phyloP scores from a whole-genome alignment of 306 rosid genomes.

The Spatholobus suberectus region DNA sequence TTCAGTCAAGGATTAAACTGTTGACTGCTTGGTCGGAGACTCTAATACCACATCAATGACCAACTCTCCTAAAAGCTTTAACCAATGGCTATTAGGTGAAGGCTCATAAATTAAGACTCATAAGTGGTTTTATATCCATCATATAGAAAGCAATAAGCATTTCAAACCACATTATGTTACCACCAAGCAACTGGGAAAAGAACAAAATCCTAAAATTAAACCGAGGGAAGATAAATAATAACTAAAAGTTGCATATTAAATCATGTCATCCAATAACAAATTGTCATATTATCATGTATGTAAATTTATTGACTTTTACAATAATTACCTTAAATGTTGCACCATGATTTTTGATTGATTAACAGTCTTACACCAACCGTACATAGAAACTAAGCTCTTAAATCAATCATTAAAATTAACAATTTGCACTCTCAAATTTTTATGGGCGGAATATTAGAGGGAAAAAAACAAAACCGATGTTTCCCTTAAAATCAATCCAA shows the following conservation, averaged over 20 bases:
- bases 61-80: not conserved
- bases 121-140: not conserved
- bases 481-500: too few relatives aligned
- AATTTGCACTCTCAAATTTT: not conserved
- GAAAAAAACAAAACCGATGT: not conserved
- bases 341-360: too few relatives aligned
- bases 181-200: not conserved
- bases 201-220: not conserved
- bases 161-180: not conserved
- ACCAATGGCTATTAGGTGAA: not conserved
- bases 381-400: too few relatives aligned
- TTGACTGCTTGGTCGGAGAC: not conserved
- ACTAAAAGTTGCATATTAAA: slow-evolving; percentile 2
- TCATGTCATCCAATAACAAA: too few relatives aligned
- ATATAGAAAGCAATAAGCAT: slow-evolving; percentile 13
- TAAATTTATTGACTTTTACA: too few relatives aligned
- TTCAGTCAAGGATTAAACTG: not conserved
- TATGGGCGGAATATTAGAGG: not conserved
- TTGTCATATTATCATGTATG: too few relatives aligned
- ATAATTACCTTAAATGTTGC: too few relatives aligned
- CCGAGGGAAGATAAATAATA: not conserved
- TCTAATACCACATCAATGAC: not conserved
- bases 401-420: slow-evolving; percentile 9
- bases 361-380: too few relatives aligned
- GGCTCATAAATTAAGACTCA: not conserved